These are phyloP conservation scores for Globisporangium heterothallicum DNA, from an alignment of 352 stramenopile species.

Conservation along the genomic window DNA sequence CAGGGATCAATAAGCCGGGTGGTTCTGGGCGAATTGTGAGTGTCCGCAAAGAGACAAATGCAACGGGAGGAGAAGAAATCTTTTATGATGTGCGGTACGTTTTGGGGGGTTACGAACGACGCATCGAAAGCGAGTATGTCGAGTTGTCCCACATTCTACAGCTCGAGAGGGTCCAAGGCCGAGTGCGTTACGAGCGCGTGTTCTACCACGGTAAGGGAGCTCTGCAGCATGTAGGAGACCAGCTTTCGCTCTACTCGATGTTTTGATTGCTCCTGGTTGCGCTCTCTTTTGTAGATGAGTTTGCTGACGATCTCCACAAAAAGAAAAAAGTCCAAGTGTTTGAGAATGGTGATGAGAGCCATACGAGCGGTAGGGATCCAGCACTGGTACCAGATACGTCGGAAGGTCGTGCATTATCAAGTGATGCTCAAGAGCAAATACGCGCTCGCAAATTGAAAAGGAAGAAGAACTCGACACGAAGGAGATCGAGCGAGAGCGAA, in stretches of 20 bases:
- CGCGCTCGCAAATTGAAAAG: background rate
- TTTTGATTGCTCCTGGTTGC: too few species aligned
- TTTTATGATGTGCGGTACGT: conserved; percentile 86
- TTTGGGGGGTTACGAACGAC: conserved; percentile 69
- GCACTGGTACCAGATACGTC: background rate
- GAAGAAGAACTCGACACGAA: conserved; percentile 1
- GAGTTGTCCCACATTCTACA: conserved; percentile 42
- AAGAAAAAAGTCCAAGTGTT: conserved; percentile 16
- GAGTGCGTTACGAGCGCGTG: conserved; percentile 32
- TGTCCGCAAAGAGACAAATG: conserved; percentile 28
- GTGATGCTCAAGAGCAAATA: background rate
- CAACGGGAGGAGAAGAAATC: conserved; percentile 15
- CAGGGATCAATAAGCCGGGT: conserved; percentile 83
- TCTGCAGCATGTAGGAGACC: background rate
- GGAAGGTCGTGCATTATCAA: background rate
- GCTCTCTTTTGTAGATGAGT: conserved; percentile 63
- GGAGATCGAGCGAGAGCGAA: conserved; percentile 3
- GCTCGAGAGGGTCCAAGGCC: conserved; percentile 25
- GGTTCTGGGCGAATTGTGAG: conserved; percentile 52
- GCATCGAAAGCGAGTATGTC: conserved; percentile 64
- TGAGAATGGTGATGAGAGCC: background rate
- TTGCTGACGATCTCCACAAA: conserved; percentile 33
- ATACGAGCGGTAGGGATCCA: background rate
- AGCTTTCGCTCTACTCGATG: background rate
- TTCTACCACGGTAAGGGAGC: conserved; percentile 51